Conservation (phyloP, 176 grass and related monocot species). For the Thalia dealbata region DNA sequence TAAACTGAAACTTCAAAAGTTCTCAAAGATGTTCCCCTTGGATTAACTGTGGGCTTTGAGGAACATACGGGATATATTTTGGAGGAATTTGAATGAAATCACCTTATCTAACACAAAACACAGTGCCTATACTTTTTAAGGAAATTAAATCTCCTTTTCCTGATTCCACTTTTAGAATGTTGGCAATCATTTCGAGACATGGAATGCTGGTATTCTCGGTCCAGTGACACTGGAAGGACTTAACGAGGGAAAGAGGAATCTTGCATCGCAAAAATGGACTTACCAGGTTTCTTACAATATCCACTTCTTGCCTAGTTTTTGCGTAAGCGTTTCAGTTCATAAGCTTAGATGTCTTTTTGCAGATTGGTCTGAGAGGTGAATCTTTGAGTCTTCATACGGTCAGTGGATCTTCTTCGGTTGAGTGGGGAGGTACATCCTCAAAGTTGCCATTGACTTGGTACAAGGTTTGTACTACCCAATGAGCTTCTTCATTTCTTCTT, state of each 20-base stretch:
- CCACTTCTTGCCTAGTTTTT: background rate
- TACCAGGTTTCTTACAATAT: slow-evolving; percentile 51
- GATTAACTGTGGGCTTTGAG: background rate
- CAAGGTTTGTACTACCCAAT: slow-evolving; percentile 31
- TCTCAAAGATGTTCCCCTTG: too few species aligned
- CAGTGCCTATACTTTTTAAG: background rate
- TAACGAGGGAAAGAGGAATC: slow-evolving; percentile 51
- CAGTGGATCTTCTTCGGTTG: slow-evolving; percentile 58
- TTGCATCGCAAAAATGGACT: slow-evolving; percentile 79
- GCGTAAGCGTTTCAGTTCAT: background rate
- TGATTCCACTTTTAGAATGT: slow-evolving; percentile 44
- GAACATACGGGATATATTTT: background rate
- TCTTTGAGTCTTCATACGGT: slow-evolving; percentile 49
- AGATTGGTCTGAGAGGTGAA: slow-evolving; percentile 87
- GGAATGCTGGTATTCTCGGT: slow-evolving; percentile 80
- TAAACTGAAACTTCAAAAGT: background rate
- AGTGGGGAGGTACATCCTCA: slow-evolving; percentile 45
- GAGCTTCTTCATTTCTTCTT: background rate
- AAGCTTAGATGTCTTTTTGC: slow-evolving; percentile 12
- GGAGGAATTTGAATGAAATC: background rate
- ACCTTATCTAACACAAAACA: background rate
- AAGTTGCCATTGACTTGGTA: slow-evolving; percentile 78
- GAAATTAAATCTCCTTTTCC: background rate
- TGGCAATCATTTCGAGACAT: slow-evolving; percentile 78
- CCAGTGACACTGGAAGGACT: slow-evolving; percentile 63